Base-by-base conservation (phyloP, 2,329 filamentous ascomycete species). In the Penicillium rolfsii region DNA sequence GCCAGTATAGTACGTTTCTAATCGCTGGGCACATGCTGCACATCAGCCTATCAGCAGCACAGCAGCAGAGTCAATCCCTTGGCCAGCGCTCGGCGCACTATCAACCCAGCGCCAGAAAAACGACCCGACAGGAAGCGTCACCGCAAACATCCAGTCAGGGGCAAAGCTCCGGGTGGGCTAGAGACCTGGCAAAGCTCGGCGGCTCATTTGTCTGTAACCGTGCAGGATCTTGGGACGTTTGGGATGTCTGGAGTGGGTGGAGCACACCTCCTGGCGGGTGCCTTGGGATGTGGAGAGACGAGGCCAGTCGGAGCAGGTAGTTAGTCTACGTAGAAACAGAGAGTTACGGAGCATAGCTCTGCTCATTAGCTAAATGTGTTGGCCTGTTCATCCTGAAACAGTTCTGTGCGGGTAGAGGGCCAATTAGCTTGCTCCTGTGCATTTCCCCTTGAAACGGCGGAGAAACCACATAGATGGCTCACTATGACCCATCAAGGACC, bases 201-300 rank as follows among this genome's bases (percentile, higher is more conserved):
- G 38, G 43, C 35, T 66, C 65, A 67, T 67, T 57, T 64, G 53
- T 66, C 56, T 69, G 63, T 55, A 57, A 68, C 65, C 30, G 22
- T 36, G 59, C 50, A 38, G 35, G 9, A 35, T 50, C 48, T 50
- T 50, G 35, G 22, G 50, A 22, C 19, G 50, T 53, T 38, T 55
- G 30, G 30, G 43, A 30, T 56, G 63, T 65, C 50, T 64, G 50
- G 53, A 46, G 58, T 61, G 19, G 50, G 63, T 67, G 60, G 56
- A 52, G 55, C 1, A 52, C 38, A 22, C 28, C 56, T 46, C 40
- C 58, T 61, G 57, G 8, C 35, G 35, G 35, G 35, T 36, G 35
- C 61, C 43, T 59, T 19, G 40, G 54, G 57, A 22, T 48, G 48
- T 28, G 65, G 64, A 64, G 48, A 62, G 58, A 38, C 52, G 41